Conservation (phyloP, 2,329 filamentous ascomycete genomes). For the Tolypocladium cylindrosporum region DNA sequence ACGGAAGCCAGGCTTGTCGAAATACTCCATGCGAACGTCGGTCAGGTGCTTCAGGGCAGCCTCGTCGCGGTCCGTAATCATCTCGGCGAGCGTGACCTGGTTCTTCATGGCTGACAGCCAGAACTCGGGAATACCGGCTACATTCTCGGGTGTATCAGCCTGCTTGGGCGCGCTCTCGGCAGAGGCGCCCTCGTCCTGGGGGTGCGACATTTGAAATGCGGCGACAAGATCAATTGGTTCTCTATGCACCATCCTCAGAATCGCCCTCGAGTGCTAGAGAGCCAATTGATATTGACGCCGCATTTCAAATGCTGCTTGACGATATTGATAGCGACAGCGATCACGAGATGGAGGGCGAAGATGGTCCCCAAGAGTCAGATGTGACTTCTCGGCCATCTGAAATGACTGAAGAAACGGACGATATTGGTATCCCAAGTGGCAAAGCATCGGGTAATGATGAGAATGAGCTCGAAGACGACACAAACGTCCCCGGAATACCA, state of each 20-base stretch:
- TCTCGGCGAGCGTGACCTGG: constrained; percentile 91
- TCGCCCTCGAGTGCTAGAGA: neutral
- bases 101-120: constrained; percentile 99
- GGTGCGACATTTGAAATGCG: too few species aligned
- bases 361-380: too few species aligned
- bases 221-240: too few species aligned
- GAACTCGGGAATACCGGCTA: constrained; percentile 92
- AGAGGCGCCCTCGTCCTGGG: constrained; percentile 49
- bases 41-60: constrained; percentile 78
- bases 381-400: too few species aligned
- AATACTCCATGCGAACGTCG: constrained; percentile 98
- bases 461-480: too few species aligned
- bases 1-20: constrained; percentile 95
- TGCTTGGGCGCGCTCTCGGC: constrained; percentile 47
- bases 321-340: neutral
- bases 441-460: too few species aligned
- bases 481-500: too few species aligned
- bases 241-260: neutral
- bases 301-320: neutral
- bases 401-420: too few species aligned
- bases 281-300: neutral
- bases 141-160: constrained; percentile 41
- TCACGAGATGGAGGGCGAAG: neutral
- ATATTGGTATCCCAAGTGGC: too few species aligned
- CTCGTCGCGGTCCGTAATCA: constrained; percentile 98